Percentiles rank a stretch among this genome's conserved stretches.
These are phyloP conservation scores for Zygoascus ofunaensis DNA, from an alignment of 805 yeast genomes.

Conservation along the genomic window DNA sequence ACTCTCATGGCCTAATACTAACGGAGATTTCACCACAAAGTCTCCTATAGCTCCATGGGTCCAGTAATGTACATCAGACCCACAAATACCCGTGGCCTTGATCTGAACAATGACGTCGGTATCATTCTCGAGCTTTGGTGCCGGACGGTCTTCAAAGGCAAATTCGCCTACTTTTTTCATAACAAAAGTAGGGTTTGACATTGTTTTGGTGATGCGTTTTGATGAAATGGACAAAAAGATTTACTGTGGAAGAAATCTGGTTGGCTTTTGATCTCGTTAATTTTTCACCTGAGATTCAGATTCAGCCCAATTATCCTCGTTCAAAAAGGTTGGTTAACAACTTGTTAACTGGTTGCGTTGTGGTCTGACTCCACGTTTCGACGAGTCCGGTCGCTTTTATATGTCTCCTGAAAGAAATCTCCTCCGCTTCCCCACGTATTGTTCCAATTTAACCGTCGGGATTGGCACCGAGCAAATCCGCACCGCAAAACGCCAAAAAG, in stretches of 20 bases:
- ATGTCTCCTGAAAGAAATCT: too few relatives aligned
- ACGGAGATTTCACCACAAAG: constrained; percentile 62
- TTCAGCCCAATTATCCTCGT: not conserved
- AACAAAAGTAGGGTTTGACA: constrained; percentile 41
- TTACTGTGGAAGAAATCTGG: not conserved
- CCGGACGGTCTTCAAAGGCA: constrained; percentile 54
- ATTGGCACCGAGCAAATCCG: too few relatives aligned
- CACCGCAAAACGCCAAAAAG: too few relatives aligned
- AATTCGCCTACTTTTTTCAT: constrained; percentile 56
- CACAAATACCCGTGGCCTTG: constrained; percentile 82
- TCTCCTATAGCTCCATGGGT: constrained; percentile 72
- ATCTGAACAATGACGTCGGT: constrained; percentile 65
- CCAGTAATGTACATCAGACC: constrained; percentile 78
- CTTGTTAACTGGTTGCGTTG: not conserved
- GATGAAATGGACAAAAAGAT: not conserved
- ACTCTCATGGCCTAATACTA: constrained; percentile 87
- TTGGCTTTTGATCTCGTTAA: not conserved
- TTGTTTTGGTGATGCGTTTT: not conserved
- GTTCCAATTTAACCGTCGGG: not conserved
- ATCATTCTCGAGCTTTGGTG: constrained; percentile 53
- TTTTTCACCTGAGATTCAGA: too few relatives aligned
- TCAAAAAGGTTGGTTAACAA: not conserved
- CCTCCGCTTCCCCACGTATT: not conserved
- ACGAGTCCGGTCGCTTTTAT: not conserved
- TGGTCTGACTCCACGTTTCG: not conserved